Conservation (phyloP, 306 rosid species). For the Rosa rugosa region DNA sequence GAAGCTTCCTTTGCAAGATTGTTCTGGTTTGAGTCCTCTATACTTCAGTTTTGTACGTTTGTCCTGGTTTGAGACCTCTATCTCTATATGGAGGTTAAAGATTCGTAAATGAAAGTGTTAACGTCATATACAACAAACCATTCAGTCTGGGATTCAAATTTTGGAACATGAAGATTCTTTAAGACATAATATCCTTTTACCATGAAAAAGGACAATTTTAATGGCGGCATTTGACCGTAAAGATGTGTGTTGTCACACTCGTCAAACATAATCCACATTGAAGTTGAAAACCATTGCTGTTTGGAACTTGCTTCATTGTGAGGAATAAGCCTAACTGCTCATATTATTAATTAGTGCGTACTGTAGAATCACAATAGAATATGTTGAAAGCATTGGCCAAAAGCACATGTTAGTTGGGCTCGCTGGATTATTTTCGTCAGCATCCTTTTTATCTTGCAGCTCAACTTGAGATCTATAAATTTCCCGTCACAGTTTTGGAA, state of each 20-base stretch:
- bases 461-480: constrained; percentile 32
- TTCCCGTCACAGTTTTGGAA: constrained; percentile 13
- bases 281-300: neutral
- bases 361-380: constrained; percentile 15
- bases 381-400: constrained; percentile 10
- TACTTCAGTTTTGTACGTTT: too few species aligned
- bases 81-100: neutral
- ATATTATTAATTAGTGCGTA: constrained; percentile 4
- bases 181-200: neutral
- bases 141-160: neutral
- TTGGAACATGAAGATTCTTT: neutral
- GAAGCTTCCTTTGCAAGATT: neutral
- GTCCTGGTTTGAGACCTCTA: neutral
- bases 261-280: constrained; percentile 4
- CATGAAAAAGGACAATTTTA: neutral
- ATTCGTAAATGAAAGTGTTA: neutral
- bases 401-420: constrained; percentile 41
- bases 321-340: constrained; percentile 37
- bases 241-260: neutral
- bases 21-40: neutral
- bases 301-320: constrained; percentile 13
- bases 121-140: neutral
- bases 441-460: constrained; percentile 15
- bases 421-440: constrained; percentile 39
- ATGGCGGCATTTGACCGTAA: constrained; percentile 2